Base-by-base conservation (phyloP, 164 flowering plant genomes). In the Houttuynia cordata region DNA sequence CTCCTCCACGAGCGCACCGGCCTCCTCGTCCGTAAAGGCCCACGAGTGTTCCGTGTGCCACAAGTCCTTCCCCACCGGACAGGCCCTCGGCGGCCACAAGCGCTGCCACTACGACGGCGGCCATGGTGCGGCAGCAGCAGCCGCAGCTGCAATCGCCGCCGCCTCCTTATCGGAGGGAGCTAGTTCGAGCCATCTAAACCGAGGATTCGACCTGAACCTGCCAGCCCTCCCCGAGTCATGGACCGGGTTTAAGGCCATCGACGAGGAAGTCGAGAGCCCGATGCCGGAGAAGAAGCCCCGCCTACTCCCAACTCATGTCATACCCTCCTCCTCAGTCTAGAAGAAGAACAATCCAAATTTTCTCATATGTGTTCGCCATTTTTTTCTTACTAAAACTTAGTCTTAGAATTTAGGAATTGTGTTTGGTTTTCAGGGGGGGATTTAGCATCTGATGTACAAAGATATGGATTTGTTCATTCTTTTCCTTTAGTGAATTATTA, bases 51-150 rank as follows among this genome's bases (percentile, higher is more conserved):
- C 82, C 3, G 69, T 80, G 18, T 84, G 90, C 63, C 74, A 76
- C 75, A 79, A 67, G 76, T 51, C 65, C 30, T 84, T 82, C 45
- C 65, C 81, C 22, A 66, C 85, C 24, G 90, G 90, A 1, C 90
- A 84, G 68, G 90, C 90, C 4, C 63, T 84, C 51, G 90, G 90
- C 17, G 90, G 90, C 5, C 90, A 84, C 73, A 82, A 77, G 71
- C 66, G 87, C 17, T 70, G 81, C 57, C 90, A 84, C 80, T 84
- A 81, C 58, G 87, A 81, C 19, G 84, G 82, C 10, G 72, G 70
- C 1, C 65, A 45, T 50, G 61, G 65, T n/a, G n/a, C n/a, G n/a
- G n/a, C n/a, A 2, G 37, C 37, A 30, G 37, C 37, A 30, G 37
- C 6, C 2, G 37, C 37, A 30, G 37, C 37, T 2, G 65, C 58